A percentile compares a stretch with the other conserved stretches of the same genome.
Evolutionary conservation across 116 monocot species (phyloP).

Genomic region (Posidonia oceanica): DNA sequence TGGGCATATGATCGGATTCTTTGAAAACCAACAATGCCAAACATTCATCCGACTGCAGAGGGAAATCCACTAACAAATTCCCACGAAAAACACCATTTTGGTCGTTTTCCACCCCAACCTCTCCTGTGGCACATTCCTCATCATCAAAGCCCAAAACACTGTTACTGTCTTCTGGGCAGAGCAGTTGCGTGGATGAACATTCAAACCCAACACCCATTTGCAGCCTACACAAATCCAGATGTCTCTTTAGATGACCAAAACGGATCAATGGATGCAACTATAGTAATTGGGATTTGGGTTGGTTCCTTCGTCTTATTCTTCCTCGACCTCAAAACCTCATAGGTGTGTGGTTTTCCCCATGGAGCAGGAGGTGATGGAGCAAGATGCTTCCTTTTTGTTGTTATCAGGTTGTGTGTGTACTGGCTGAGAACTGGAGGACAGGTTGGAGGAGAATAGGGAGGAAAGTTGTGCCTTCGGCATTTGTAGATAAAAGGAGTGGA

Average conservation of each 20-base stretch:
- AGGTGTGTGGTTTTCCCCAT: not conserved
- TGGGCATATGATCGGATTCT: conserved; percentile 44
- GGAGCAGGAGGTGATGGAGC: conserved; percentile 4
- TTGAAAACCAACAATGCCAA: conserved; percentile 29
- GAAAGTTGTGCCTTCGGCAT: not conserved
- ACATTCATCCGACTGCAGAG: conserved; percentile 38
- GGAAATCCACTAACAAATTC: not conserved
- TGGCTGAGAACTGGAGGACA: not conserved
- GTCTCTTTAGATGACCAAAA: not conserved
- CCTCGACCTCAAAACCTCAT: not conserved
- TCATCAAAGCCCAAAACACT: not conserved
- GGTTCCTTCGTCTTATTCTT: not conserved
- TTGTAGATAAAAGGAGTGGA: not conserved
- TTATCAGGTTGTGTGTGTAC: not conserved
- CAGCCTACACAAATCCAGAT: not conserved
- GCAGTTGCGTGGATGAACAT: conserved; percentile 42
- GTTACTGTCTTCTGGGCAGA: conserved; percentile 67
- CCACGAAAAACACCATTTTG: too few relatives aligned
- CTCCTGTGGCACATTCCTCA: not conserved
- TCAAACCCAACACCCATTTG: conserved; percentile 16
- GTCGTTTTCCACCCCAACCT: not conserved
- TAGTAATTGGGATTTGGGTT: conserved; percentile 5
- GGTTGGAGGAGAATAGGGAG: not conserved
- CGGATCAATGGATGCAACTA: not conserved
- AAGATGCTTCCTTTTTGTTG: conserved; percentile 6